phyloP scores from a whole-genome alignment of 495 filamentous ascomycete species.

The Penicillium chermesinum region DNA sequence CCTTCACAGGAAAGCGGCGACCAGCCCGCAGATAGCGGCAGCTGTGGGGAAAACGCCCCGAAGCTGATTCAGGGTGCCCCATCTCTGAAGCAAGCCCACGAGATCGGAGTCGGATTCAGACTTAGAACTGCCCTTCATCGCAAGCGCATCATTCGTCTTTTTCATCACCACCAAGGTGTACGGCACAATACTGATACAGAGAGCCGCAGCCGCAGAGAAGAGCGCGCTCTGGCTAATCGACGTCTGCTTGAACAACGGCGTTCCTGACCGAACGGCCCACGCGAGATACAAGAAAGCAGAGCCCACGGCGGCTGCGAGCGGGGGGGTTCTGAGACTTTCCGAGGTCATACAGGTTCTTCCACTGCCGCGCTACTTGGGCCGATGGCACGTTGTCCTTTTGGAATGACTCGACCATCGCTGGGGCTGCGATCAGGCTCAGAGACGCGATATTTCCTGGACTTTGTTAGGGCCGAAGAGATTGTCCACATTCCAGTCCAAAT shows the following conservation, averaged over 20 bases:
- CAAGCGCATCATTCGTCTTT: slow-evolving; percentile 22
- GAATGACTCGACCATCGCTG: slow-evolving; percentile 26
- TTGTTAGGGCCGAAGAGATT: neutral
- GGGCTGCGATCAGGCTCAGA: slow-evolving; percentile 27
- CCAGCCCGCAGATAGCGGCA: slow-evolving; percentile 15
- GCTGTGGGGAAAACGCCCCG: slow-evolving; percentile 33
- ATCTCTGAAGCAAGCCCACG: slow-evolving; percentile 24
- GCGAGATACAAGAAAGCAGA: slow-evolving; percentile 38
- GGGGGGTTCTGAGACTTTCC: slow-evolving; percentile 34
- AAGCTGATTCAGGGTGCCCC: slow-evolving; percentile 33
- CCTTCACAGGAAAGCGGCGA: slow-evolving; percentile 9
- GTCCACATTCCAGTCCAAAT: neutral
- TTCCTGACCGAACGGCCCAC: slow-evolving; percentile 23
- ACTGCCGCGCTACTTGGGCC: slow-evolving; percentile 23
- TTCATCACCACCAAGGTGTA: slow-evolving; percentile 28
- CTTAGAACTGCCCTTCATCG: slow-evolving; percentile 10
- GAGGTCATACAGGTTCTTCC: slow-evolving; percentile 24
- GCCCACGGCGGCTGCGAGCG: slow-evolving; percentile 23
- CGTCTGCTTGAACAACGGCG: slow-evolving; percentile 23
- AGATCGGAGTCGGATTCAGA: slow-evolving; percentile 19
- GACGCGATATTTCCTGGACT: slow-evolving; percentile 33
- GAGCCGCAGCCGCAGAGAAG: slow-evolving; percentile 25
- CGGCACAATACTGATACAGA: slow-evolving; percentile 35
- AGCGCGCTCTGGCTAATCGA: slow-evolving; percentile 8
- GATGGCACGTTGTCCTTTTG: slow-evolving; percentile 26